phyloP scores from a whole-genome alignment of 257 asterid species.

The Leptodermis oblonga region DNA sequence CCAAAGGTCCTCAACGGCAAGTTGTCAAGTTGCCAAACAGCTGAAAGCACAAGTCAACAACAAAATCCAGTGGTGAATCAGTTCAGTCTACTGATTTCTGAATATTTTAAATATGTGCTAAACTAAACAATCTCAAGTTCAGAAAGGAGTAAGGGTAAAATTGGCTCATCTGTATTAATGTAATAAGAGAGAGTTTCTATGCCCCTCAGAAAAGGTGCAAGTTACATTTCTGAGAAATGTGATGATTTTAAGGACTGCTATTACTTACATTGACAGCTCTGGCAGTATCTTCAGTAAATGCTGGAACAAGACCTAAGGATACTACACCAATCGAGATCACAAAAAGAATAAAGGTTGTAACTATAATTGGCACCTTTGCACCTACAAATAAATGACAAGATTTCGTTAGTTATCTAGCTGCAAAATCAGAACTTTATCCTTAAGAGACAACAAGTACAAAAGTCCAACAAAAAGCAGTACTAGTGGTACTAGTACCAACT shows the following conservation, averaged over 20 bases:
- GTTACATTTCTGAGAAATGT: not conserved
- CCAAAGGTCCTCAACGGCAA: not conserved
- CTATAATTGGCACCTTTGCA: conserved; percentile 53
- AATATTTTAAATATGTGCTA: not conserved
- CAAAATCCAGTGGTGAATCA: not conserved
- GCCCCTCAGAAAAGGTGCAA: not conserved
- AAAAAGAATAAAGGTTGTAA: conserved; percentile 40
- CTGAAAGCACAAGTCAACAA: not conserved
- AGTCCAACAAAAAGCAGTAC: not conserved
- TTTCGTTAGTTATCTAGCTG: not conserved
- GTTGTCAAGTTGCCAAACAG: not conserved
- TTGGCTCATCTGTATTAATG: not conserved
- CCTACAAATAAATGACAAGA: conserved; percentile 35
- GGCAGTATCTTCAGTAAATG: conserved; percentile 76
- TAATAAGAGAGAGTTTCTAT: not conserved
- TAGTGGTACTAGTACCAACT: not conserved
- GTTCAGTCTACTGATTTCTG: not conserved
- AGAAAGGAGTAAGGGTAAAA: not conserved
- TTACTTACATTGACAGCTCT: conserved; percentile 85
- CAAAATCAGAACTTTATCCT: not conserved
- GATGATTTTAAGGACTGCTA: not conserved
- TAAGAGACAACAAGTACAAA: not conserved
- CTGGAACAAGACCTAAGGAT: conserved; percentile 53
- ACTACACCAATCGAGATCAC: conserved; percentile 49
- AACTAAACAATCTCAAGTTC: not conserved